These are phyloP conservation scores for Aspergillus affinis DNA, from an alignment of 495 filamentous ascomycete species.

Conservation along the genomic window DNA sequence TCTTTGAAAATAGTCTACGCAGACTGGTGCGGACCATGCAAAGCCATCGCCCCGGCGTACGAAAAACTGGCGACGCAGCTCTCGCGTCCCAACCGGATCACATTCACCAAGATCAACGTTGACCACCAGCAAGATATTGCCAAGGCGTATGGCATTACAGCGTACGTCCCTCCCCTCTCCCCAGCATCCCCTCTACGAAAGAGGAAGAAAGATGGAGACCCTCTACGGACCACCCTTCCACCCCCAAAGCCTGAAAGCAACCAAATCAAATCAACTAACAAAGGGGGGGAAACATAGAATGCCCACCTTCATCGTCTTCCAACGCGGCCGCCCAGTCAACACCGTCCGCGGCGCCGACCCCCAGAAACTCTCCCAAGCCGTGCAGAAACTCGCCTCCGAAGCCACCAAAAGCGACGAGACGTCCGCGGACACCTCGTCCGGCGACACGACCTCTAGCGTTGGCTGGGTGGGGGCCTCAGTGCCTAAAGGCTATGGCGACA, in stretches of 20 bases:
- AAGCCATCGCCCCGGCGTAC: slow-evolving; percentile 79
- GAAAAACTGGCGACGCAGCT: slow-evolving; percentile 72
- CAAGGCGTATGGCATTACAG: slow-evolving; percentile 66
- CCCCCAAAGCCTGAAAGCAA: background rate
- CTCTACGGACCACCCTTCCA: too few relatives aligned
- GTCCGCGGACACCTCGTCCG: slow-evolving; percentile 40
- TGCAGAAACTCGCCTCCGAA: slow-evolving; percentile 72
- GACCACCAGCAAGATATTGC: slow-evolving; percentile 75
- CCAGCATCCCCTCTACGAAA: background rate
- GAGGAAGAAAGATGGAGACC: background rate
- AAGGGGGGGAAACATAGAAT: slow-evolving; percentile 39
- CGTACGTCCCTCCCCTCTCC: slow-evolving; percentile 47
- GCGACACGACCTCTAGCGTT: slow-evolving; percentile 38
- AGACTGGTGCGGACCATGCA: slow-evolving; percentile 84
- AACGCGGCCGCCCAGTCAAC: slow-evolving; percentile 62
- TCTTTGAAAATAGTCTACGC: slow-evolving; percentile 66
- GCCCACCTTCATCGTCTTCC: slow-evolving; percentile 92
- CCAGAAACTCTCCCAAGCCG: slow-evolving; percentile 61
- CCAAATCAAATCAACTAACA: background rate
- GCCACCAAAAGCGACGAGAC: slow-evolving; percentile 55
- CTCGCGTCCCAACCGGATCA: slow-evolving; percentile 69
- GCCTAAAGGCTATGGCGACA: slow-evolving; percentile 78
- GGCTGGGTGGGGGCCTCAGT: slow-evolving; percentile 71
- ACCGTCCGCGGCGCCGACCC: slow-evolving; percentile 75
- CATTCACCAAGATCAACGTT: slow-evolving; percentile 84